A percentile compares a stretch with the other conserved stretches of the same genome.
phyloP scores from a whole-genome alignment of 805 yeast species.

The Torulaspora indica region DNA sequence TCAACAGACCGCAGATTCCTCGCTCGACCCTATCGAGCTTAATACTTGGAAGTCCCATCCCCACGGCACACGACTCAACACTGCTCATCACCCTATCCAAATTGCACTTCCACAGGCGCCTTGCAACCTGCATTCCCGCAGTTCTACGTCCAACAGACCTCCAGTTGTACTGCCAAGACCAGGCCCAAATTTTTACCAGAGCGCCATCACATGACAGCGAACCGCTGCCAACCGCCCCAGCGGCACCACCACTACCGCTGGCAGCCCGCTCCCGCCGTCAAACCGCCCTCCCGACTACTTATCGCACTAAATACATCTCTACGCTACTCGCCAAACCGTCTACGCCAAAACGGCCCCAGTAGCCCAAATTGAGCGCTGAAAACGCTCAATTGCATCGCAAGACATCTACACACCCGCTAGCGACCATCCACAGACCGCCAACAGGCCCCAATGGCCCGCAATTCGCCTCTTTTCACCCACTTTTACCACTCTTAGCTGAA shows the following conservation, averaged over 20 bases:
- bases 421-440: no score
- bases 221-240: not conserved
- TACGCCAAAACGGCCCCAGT: not conserved
- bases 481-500: not conserved
- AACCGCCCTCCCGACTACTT: not conserved
- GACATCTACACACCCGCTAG: no score
- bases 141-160: no score
- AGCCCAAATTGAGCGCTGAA: not conserved
- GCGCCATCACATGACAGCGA: constrained; percentile 6
- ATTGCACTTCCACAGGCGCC: not conserved
- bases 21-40: constrained; percentile 25
- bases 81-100: constrained; percentile 1
- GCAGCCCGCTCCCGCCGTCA: no score
- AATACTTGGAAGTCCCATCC: constrained; percentile 12
- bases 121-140: not conserved
- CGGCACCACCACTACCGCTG: no score
- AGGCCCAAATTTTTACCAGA: not conserved
- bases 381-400: not conserved
- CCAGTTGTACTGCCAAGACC: not conserved
- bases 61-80: constrained; percentile 1
- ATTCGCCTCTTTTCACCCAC: not conserved
- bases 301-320: not conserved
- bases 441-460: not conserved
- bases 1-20: constrained; percentile 28
- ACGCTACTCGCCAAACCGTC: not conserved